These are phyloP conservation scores for Penicillium sp. DNA, from an alignment of 2,329 filamentous ascomycete species.

Conservation along the genomic window DNA sequence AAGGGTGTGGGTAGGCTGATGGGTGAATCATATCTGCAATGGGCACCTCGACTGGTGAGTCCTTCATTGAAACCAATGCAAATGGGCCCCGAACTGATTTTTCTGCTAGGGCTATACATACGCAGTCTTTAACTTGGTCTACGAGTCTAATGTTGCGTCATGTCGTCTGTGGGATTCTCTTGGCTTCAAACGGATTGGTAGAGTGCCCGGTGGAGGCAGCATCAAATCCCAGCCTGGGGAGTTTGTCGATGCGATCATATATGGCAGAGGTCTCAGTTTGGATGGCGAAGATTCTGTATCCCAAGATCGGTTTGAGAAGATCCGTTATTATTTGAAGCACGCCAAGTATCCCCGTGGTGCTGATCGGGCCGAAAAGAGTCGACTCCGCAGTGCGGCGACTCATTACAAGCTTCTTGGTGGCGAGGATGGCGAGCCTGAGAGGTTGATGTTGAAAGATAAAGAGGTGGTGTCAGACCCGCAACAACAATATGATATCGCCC, in stretches of 20 bases:
- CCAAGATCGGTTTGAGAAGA: constrained; percentile 98
- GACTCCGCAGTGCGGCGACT: constrained; percentile 86
- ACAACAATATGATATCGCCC: constrained; percentile 85
- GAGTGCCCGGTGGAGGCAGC: constrained; percentile 70
- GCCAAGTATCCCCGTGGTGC: constrained; percentile 90
- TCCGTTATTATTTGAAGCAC: constrained; percentile 94
- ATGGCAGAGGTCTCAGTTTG: constrained; percentile 62
- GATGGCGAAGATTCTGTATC: constrained; percentile 80
- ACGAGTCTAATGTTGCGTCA: constrained; percentile 88
- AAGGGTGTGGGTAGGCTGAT: constrained; percentile 72
- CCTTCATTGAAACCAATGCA: constrained; percentile 29
- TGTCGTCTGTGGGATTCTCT: constrained; percentile 90
- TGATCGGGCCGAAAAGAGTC: constrained; percentile 92
- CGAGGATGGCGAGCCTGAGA: constrained; percentile 57
- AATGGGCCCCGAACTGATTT: constrained; percentile 29
- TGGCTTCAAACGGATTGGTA: constrained; percentile 87
- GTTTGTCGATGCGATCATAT: constrained; percentile 73
- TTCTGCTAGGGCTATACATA: constrained; percentile 71
- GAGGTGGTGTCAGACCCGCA: constrained; percentile 91
- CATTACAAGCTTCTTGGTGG: constrained; percentile 78
- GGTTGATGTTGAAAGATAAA: constrained; percentile 95
- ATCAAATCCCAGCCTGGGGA: constrained; percentile 67
- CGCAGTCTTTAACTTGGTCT: constrained; percentile 91
- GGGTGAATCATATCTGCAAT: constrained; percentile 74
- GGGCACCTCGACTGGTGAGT: constrained; percentile 64